Evolutionary conservation across 495 filamentous ascomycete species (phyloP), one percentile per base, ranked within the genome.

Genomic region (Penicillium lagena): DNA sequence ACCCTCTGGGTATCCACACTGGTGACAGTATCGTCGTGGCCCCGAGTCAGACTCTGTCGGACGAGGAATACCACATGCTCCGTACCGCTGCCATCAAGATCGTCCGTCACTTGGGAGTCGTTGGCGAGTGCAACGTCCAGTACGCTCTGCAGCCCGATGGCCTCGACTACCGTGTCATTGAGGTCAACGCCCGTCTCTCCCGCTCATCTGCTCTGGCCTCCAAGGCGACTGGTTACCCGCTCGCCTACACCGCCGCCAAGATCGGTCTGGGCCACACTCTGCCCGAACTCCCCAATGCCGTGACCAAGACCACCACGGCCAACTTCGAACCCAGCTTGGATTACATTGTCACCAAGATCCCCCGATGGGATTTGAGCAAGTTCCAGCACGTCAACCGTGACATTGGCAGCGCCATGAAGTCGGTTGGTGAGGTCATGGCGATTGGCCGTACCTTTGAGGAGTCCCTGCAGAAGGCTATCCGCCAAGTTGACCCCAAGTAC

Each of bases 1-100:
- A 97, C 60, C 91, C 91, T 32, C 76, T 97, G 30, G 91, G 91
- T 59, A 91, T 95, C 42, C 91, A 97, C 62, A 97, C 91, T 33
- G 91, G 91, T 62, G 91, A 97, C 71, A 95, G 89, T 49, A 95
- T 97, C 53, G 91, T 97, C 43, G 90, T 96, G 53, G 90, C 91
- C 40, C 91, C 91, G 35, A 91, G 86, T 58, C 91, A 97, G 71
- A 97, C 91, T 34, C 71, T 97, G 47, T 94, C 87, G 49, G 93
- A 97, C 55, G 90, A 96, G 64, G 91, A 97, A 68, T 97, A 96
- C 65, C 90, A 97, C 71, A 97, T 97, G 91, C 86, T 97, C 50
- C 87, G 91, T 45, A 90, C 90, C 39, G 90, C 91, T 42, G 91
- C 91, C 41, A 90, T 96, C 60, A 95, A 95, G 70, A 95, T 97